Conservation (phyloP, 2,329 filamentous ascomycete genomes). For the Aspergillus nomiae region DNA sequence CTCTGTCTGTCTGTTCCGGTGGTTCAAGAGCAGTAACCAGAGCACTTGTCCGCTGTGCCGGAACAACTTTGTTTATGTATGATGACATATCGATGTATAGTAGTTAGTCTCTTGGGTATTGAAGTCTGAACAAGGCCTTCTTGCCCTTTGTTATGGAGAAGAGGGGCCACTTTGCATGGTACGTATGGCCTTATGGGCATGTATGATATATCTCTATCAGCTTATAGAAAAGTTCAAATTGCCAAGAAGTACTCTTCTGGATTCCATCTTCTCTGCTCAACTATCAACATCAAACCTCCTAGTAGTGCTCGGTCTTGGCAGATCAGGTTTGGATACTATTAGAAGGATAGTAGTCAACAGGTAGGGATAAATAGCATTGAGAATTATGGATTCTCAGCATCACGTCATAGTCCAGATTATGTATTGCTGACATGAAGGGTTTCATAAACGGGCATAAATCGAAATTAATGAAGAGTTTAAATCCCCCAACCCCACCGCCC, state of each 20-base stretch:
- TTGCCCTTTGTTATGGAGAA: neutral
- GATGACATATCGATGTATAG: slow-evolving; percentile 1
- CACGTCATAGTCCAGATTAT: neutral
- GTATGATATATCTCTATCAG: neutral
- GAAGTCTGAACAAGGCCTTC: neutral
- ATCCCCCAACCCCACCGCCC: slow-evolving; percentile 6
- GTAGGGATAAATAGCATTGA: neutral
- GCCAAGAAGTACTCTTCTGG: neutral
- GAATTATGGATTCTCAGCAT: neutral
- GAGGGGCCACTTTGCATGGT: neutral
- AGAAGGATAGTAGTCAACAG: neutral
- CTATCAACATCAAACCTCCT: neutral
- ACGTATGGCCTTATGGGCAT: neutral
- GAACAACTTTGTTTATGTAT: slow-evolving; percentile 68
- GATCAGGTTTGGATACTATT: neutral
- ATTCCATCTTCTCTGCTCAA: neutral
- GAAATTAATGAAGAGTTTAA: neutral
- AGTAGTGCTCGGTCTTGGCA: neutral
- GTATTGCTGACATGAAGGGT: neutral
- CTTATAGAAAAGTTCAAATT: neutral
- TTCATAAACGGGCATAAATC: neutral
- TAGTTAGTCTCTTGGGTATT: neutral
- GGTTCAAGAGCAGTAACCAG: slow-evolving; percentile 92
- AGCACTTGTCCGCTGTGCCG: slow-evolving; percentile 91
- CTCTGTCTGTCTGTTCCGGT: slow-evolving; percentile 85